Base-by-base conservation (phyloP, 1,284 basidiomycete species). In the Trichosporon asahii region DNA sequence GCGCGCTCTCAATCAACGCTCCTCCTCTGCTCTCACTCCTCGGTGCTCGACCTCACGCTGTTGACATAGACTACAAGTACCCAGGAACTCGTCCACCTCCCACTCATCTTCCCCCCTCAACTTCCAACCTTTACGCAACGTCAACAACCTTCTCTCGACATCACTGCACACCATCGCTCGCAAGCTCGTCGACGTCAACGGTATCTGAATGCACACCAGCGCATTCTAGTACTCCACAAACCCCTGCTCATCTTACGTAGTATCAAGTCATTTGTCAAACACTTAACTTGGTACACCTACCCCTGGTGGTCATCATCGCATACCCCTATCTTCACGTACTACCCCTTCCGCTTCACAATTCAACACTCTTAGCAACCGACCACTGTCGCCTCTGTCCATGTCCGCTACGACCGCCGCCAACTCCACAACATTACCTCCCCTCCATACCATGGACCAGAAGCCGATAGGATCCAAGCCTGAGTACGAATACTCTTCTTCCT, bases 61-160 rank as follows among this genome's bases (percentile, higher is more conserved):
- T 60, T 60, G 55, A 60, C 55, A 60, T 60, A 27, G 25, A 60
- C 55, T 60, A 60, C 55, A 60, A 60, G 55, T 60, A 60, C 55
- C 55, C 55, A 60, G 27, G 55, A 60, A 60, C 55, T 60, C 27
- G 9, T 27, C 25, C 4, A 25, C 55, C 18, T 23, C 55, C 14
- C 3, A 6, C 55, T 31, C 55, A 27, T 60, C 27, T 29, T 60
- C 55, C 27, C 53, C 55, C n/a, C n/a, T n/a, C 55, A 57, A 44
- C 15, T 18, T n/a, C 15, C 5, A n/a, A n/a, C 40, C 40, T 44
- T 44, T 44, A 44, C 40, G 40, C 40, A 44, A 29, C 55, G 12
- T 60, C 55, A 27, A 60, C 49, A 53, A 25, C 7, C 49, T 53
- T n/a, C 49, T 60, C 25, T 18, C 55, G 27, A 29, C 55, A 55